Base-by-base conservation (phyloP, 352 stramenopile genomes). In the Pythium guiyangense region DNA sequence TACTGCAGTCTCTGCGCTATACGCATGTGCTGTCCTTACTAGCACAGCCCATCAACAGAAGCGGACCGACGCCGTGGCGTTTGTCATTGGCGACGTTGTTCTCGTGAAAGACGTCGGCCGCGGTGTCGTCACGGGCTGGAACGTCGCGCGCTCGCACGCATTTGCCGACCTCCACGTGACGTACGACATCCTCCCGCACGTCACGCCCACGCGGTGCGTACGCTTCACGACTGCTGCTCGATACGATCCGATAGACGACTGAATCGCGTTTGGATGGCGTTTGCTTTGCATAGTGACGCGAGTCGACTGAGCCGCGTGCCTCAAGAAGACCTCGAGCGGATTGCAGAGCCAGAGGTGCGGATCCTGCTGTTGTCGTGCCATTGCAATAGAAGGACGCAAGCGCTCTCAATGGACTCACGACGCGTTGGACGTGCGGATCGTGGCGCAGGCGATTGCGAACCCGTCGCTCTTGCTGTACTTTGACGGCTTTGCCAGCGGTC, bases 401-500 rank as follows among this genome's bases (percentile, higher is more conserved):
- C n/a, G n/a, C n/a, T n/a, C n/a, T n/a, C n/a, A n/a, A n/a, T n/a
- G n/a, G n/a, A n/a, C n/a, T n/a, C n/a, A n/a, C n/a, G n/a, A n/a
- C n/a, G n/a, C n/a, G n/a, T n/a, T n/a, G n/a, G n/a, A n/a, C n/a
- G n/a, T 20, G 22, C 46, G 9, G 27, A 34, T 15, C 47, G 44
- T 6, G 22, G 25, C 66, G 4, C 37, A 91, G 81, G 60, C 78
- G 17, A 65, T 92, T 29, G 58, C 72, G 46, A 82, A 92, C 46
- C 77, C 78, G 14, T 82, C 68, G 3, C 56, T 91, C 2, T 67
- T 94, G 15, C 62, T 92, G 25, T 87, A 87, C 57, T 94, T 94
- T 57, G 84, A 94, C 56, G 71, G 79, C 3, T 94, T 90, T 52
- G 65, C 71, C 29, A 54, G 73, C 49, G 79, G 73, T 1, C 72